These are phyloP conservation scores for Ustilago curta DNA, from an alignment of 1,284 basidiomycete genomes.

Conservation along the genomic window DNA sequence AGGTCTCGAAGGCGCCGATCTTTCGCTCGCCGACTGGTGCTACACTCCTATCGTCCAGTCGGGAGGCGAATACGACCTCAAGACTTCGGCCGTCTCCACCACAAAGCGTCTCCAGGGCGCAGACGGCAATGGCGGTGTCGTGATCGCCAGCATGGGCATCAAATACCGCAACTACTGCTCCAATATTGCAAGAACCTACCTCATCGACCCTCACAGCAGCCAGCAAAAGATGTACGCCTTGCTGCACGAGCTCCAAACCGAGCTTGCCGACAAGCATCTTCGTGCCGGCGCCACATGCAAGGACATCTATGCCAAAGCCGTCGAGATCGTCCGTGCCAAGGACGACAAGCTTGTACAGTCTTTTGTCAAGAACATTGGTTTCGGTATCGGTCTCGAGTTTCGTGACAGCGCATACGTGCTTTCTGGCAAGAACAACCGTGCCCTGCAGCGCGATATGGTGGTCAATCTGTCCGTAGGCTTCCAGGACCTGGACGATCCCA, in stretches of 20 bases:
- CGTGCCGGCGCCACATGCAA: slow-evolving; percentile 83
- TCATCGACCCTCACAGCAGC: slow-evolving; percentile 86
- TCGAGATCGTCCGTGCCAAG: slow-evolving; percentile 80
- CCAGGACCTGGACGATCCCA: slow-evolving; percentile 78
- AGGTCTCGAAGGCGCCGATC: slow-evolving; percentile 75
- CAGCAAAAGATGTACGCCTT: slow-evolving; percentile 79
- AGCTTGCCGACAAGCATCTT: slow-evolving; percentile 78
- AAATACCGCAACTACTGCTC: slow-evolving; percentile 93
- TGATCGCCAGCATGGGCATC: slow-evolving; percentile 87
- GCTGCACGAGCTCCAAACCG: slow-evolving; percentile 81
- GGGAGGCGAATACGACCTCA: slow-evolving; percentile 88
- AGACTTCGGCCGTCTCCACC: slow-evolving; percentile 86
- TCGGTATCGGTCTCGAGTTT: slow-evolving; percentile 83
- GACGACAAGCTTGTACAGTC: slow-evolving; percentile 83
- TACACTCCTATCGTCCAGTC: slow-evolving; percentile 97
- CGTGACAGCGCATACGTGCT: slow-evolving; percentile 88
- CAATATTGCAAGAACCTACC: slow-evolving; percentile 91
- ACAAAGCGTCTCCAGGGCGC: slow-evolving; percentile 76
- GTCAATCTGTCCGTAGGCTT: slow-evolving; percentile 88
- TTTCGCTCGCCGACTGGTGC: slow-evolving; percentile 87
- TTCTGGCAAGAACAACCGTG: slow-evolving; percentile 81
- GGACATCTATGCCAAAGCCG: slow-evolving; percentile 83
- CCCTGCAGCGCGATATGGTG: slow-evolving; percentile 83
- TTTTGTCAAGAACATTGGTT: slow-evolving; percentile 91
- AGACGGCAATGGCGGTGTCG: slow-evolving; percentile 80